Evolutionary conservation across 345 rosid genomes (phyloP), one percentile per base, ranked within the genome.

Genomic region (Mallotus nudiflorus): DNA sequence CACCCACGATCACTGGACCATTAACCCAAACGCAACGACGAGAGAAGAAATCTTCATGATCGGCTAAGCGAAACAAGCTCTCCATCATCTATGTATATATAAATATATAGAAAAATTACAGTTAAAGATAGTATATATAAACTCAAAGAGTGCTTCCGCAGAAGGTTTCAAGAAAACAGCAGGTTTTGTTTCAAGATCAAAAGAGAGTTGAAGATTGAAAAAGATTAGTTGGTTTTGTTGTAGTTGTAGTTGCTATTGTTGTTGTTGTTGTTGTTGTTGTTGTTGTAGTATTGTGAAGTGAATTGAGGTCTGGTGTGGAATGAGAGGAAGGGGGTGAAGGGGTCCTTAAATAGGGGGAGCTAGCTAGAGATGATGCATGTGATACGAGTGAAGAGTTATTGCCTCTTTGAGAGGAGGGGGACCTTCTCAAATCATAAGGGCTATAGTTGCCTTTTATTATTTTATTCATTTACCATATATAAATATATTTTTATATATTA

Each of bases 1-100:
- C 87, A 0, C 85, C 85, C 1, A 83, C 68, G n/a, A 83, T 83
- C 39, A 78, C 78, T 3, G 85, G 83, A 2, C 87, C 87, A 18
- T 66, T 83, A 35, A 83, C 80, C 83, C 72, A 81, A 44, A 83
- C 63, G 61, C 78, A 76, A 27, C 83, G 61, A 37, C 77, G 70
- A 50, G 81, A 73, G 75, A 60, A 66, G 75, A 71, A 65, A n/a
- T 76, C 75, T 28, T 70, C 63, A 29, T 42, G 56, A 50, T 67
- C 62, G 42, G 60, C 60, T 35, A 51, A 53, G 44, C 61, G 45
- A 57, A 73, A 73, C 14, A 50, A 27, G 12, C 67, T 66, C 53
- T 73, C 72, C 77, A 73, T 73, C 37, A 3, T 40, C 25, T 22
- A 25, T 20, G 5, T 42, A 13, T 40, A 14, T 24, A 2, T 22